phyloP scores from a whole-genome alignment of 306 rosid species.

The Oxytropis ochrocephala region DNA sequence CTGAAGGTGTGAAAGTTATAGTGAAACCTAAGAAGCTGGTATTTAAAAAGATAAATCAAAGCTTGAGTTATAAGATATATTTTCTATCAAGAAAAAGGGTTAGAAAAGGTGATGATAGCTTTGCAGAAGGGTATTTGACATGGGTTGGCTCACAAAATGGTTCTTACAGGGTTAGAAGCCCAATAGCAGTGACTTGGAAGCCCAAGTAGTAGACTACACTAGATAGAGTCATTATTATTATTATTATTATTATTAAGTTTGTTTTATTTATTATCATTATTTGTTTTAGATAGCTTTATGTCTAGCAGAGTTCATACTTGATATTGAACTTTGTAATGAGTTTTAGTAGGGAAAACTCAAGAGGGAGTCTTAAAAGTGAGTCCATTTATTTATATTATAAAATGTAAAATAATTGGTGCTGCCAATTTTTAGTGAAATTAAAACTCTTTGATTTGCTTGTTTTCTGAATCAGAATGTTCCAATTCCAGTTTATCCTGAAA shows the following conservation, averaged over 20 bases:
- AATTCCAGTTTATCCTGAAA: not conserved
- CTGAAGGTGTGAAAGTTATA: conserved; percentile 59
- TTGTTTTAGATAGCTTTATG: conserved; percentile 2
- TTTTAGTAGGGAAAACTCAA: conserved; percentile 20
- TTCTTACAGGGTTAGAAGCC: conserved; percentile 68
- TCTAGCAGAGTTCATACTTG: conserved; percentile 16
- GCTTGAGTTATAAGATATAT: conserved; percentile 55
- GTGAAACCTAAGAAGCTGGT: conserved; percentile 55
- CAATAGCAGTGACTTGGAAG: conserved; percentile 80
- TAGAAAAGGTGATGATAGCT: conserved; percentile 14
- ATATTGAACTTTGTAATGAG: conserved; percentile 23
- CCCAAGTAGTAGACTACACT: not conserved
- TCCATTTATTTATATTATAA: not conserved
- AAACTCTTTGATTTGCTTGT: not conserved
- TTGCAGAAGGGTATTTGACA: conserved; percentile 64
- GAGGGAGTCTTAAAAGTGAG: not conserved
- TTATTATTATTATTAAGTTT: not conserved
- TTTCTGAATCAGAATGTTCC: not conserved
- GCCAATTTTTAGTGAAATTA: not conserved
- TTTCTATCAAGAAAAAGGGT: conserved; percentile 56
- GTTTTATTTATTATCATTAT: not conserved
- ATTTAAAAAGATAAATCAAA: conserved; percentile 46
- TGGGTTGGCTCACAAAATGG: conserved; percentile 52
- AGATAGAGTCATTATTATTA: not conserved
- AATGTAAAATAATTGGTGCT: conserved; percentile 16